Conservation (phyloP, 495 filamentous ascomycete species). For the Lepidopterella palustris region DNA sequence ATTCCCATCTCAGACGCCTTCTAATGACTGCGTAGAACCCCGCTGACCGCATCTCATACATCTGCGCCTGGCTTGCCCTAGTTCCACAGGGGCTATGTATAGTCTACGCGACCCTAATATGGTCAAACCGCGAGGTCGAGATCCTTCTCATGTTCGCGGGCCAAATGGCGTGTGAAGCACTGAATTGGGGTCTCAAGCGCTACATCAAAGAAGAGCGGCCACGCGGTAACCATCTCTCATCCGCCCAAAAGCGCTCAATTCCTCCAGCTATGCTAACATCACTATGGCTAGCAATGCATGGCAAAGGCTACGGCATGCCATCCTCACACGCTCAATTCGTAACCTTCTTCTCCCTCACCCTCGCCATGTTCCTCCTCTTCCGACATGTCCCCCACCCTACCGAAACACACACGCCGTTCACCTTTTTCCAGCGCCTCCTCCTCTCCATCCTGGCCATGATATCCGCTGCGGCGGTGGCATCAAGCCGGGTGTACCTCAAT, state of each 20-base stretch:
- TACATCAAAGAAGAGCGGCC: conserved; percentile 88
- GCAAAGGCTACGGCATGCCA: conserved; percentile 99
- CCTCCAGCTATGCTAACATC: too few species aligned
- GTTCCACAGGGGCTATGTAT: conserved; percentile 86
- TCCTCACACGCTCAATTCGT: conserved; percentile 94
- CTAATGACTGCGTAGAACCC: too few species aligned
- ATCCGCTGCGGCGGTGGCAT: conserved; percentile 63
- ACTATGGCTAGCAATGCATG: conserved; percentile 58
- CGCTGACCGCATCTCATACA: conserved; percentile 71
- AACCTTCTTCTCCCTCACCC: conserved; percentile 76
- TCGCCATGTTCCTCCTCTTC: conserved; percentile 73
- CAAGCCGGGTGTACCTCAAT: conserved; percentile 79
- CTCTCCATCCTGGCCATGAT: conserved; percentile 52
- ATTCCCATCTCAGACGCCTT: too few species aligned
- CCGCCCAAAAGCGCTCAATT: not conserved
- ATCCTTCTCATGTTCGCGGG: conserved; percentile 85
- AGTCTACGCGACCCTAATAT: conserved; percentile 80
- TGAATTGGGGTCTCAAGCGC: conserved; percentile 87
- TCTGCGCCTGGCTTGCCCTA: conserved; percentile 89
- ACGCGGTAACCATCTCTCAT: conserved; percentile 38
- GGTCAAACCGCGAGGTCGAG: conserved; percentile 85
- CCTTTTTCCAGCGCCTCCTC: conserved; percentile 50
- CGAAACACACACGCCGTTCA: conserved; percentile 46
- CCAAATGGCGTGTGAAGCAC: conserved; percentile 86
- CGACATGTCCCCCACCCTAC: conserved; percentile 51